phyloP scores from a whole-genome alignment of 441 rosid species.

The Populus hybrid region DNA sequence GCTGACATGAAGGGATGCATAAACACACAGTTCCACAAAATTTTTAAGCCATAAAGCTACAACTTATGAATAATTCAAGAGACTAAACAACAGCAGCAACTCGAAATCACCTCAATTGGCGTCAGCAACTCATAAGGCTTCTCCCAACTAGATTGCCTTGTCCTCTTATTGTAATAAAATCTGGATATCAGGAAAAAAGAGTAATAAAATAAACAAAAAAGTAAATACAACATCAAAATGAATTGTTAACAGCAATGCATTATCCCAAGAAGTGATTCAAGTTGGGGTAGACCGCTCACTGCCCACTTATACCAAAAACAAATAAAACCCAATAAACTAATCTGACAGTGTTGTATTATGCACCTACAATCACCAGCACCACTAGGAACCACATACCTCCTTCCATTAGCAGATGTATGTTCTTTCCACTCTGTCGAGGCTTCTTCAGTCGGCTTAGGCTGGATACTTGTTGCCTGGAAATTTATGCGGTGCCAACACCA shows the following conservation, averaged over 20 bases:
- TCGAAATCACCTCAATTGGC: slow-evolving; percentile 78
- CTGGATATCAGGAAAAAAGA: no score
- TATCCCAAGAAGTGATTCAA: not conserved
- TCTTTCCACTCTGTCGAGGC: slow-evolving; percentile 68
- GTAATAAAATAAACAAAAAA: not conserved
- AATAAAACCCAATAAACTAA: slow-evolving; percentile 5
- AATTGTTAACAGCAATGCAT: not conserved
- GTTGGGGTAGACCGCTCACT: not conserved
- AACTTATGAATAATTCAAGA: slow-evolving; percentile 19
- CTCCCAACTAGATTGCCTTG: slow-evolving; percentile 94
- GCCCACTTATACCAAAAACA: not conserved
- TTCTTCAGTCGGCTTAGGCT: slow-evolving; percentile 40
- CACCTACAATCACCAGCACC: slow-evolving; percentile 3
- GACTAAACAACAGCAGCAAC: slow-evolving; percentile 13
- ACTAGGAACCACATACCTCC: slow-evolving; percentile 46
- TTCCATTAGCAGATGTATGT: slow-evolving; percentile 76
- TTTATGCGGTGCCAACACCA: not conserved
- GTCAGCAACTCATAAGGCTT: slow-evolving; percentile 92
- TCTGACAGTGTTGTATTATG: not conserved
- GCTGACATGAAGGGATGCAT: slow-evolving; percentile 1
- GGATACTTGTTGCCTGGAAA: slow-evolving; percentile 43
- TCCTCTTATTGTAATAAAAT: slow-evolving; percentile 86
- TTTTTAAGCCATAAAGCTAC: slow-evolving; percentile 1
- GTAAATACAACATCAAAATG: not conserved
- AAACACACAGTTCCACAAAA: slow-evolving; percentile 3